Base-by-base conservation (phyloP, 371 early-diverging fungal species). In the Sporodiniella umbellata region DNA sequence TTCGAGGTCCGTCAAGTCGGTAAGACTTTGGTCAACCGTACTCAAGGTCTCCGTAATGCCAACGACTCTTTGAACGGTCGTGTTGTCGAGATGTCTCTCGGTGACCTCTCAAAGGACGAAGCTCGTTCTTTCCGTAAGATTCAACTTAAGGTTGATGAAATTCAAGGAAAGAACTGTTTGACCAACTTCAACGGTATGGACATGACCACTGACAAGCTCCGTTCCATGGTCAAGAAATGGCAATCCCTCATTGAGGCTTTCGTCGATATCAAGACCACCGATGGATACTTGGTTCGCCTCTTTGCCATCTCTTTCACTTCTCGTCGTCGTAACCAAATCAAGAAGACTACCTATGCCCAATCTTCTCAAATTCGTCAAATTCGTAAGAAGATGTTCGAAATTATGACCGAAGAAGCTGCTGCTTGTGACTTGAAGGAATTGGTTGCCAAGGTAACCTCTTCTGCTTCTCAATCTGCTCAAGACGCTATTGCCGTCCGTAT, bases 111-210 rank as follows among this genome's bases (percentile, higher is more conserved):
- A 87, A 89, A 89, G 71, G 90, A 92, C 73, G 95, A 94, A 75
- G 87, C 92, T 66, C 79, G 87, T 62, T 72, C 92, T 39, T 97
- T 90, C 91, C 88, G 99, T 71, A 99, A 99, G 89, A 84, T 99
- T 80, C 86, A 89, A 81, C 93, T 99, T 67, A 86, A 90, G 69
- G 88, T 97, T 67, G 95, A 97, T 62, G 97, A 98, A 79, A 87
- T 99, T 62, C 85, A 86, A 68, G 99, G 99, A 65, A 93, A 89
- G 80, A 95, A 94, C 89, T 93, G 95, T 84, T 86, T 98, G 54
- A 95, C 98, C 87, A 92, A 93, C 86, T 99, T 99, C 90, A 87
- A 99, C 91, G 93, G 97, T 64, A 99, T 99, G 98, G 92, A 94
- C 76, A 87, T 99, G 80, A 96, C 99, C 69, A 89, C 95, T 57